Evolutionary conservation across 768 basidiomycete species (phyloP).

Genomic region (Tricholoma bakamatsutake): DNA sequence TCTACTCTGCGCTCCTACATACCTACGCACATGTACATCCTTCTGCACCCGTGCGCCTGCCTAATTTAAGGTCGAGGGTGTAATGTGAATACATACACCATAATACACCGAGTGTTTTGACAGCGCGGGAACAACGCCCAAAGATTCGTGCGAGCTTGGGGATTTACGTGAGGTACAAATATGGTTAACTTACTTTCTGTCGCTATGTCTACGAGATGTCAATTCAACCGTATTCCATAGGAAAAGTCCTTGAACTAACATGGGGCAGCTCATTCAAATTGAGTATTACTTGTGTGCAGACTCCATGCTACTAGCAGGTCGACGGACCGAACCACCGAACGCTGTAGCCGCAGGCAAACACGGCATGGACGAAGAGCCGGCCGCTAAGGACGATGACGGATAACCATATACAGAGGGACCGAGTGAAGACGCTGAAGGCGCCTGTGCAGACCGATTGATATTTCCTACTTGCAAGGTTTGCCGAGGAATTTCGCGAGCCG

Average conservation of each 20-base stretch:
- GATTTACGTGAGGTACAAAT: neutral
- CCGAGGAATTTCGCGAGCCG: slow-evolving; percentile 6
- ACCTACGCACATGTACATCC: neutral
- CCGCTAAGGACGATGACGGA: neutral
- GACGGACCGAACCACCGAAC: neutral
- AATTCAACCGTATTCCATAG: neutral
- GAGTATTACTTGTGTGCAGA: neutral
- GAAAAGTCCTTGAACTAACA: neutral
- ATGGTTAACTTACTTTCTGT: neutral
- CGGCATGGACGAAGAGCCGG: neutral
- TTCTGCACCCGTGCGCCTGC: too few relatives aligned
- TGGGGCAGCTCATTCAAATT: neutral
- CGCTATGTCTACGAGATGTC: neutral
- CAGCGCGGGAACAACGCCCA: neutral
- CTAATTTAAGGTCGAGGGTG: neutral
- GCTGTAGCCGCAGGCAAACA: neutral
- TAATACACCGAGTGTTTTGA: neutral
- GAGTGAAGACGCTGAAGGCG: neutral
- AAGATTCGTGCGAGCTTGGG: neutral
- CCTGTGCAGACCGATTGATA: neutral
- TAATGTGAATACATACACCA: neutral
- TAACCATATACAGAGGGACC: neutral
- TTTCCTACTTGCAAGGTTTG: neutral
- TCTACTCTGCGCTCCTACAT: too few relatives aligned
- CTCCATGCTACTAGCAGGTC: neutral